phyloP scores from a whole-genome alignment of 2,329 filamentous ascomycete genomes.

The Cladosporium sp. region DNA sequence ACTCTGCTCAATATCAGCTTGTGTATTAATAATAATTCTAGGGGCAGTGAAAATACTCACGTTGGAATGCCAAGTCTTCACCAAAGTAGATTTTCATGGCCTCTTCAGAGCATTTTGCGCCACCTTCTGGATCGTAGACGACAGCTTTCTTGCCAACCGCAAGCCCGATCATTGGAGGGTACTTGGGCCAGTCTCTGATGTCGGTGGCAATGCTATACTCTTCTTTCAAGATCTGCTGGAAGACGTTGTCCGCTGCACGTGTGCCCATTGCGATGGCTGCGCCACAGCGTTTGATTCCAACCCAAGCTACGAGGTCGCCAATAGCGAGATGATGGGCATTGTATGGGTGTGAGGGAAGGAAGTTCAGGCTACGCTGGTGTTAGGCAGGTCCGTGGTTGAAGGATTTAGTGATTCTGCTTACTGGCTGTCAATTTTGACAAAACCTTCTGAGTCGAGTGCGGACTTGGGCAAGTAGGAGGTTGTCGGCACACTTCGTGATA shows the following conservation, averaged over 20 bases:
- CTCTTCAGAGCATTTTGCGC: constrained; percentile 58
- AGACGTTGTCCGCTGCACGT: constrained; percentile 61
- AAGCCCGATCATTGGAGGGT: constrained; percentile 63
- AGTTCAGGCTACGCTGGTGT: constrained; percentile 46
- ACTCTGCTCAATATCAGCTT: neutral
- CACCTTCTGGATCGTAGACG: constrained; percentile 55
- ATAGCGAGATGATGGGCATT: constrained; percentile 60
- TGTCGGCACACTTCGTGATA: constrained; percentile 60
- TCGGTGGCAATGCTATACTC: constrained; percentile 30
- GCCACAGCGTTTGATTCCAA: constrained; percentile 75
- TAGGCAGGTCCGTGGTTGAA: neutral
- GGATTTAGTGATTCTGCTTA: constrained; percentile 31
- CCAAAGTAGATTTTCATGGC: constrained; percentile 62
- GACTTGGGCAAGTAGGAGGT: constrained; percentile 58
- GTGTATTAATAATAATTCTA: neutral
- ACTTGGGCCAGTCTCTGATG: constrained; percentile 39
- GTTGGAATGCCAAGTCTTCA: constrained; percentile 53
- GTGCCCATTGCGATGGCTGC: constrained; percentile 71
- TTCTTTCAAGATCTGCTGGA: constrained; percentile 53
- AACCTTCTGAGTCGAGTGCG: constrained; percentile 60
- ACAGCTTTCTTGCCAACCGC: constrained; percentile 68
- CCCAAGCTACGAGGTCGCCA: constrained; percentile 68
- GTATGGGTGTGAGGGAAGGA: constrained; percentile 53
- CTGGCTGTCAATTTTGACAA: constrained; percentile 59
- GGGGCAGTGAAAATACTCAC: neutral